phyloP scores from a whole-genome alignment of 1,139 yeast species.

The Pneumocystis jirovecii region DNA sequence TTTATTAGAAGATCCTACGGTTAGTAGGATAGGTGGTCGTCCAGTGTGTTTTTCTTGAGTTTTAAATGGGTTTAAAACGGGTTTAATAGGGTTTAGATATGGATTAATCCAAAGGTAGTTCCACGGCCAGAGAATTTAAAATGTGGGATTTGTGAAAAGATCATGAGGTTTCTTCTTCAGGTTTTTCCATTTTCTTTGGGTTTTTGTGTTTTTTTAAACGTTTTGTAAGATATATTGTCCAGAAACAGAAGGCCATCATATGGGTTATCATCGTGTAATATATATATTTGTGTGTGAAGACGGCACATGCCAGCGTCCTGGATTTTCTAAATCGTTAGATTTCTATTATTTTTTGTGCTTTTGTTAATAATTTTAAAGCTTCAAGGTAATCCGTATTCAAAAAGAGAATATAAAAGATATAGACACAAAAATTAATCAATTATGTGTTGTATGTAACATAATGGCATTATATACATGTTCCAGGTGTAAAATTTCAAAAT shows the following conservation, averaged over 20 bases:
- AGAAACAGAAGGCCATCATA: constrained; percentile 3
- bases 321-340: constrained; percentile 6
- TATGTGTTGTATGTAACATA: constrained; percentile 1
- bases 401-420: constrained; percentile 1
- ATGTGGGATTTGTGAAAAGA: background rate
- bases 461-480: background rate
- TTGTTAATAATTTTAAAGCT: background rate
- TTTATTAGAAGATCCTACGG: background rate
- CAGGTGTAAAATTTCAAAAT: background rate
- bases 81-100: background rate
- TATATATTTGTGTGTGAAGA: constrained; percentile 8
- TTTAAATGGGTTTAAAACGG: background rate
- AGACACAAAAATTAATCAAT: constrained; percentile 2
- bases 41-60: background rate
- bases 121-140: background rate
- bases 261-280: constrained; percentile 7
- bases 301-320: constrained; percentile 7
- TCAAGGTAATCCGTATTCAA: constrained; percentile 1
- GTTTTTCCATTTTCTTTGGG: background rate
- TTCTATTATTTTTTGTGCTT: background rate
- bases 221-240: background rate
- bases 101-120: background rate
- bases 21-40: background rate
- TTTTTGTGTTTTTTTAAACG: background rate
- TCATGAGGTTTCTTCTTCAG: background rate